Conservation (phyloP, 1,284 basidiomycete species). For the Heterobasidion occidentale region DNA sequence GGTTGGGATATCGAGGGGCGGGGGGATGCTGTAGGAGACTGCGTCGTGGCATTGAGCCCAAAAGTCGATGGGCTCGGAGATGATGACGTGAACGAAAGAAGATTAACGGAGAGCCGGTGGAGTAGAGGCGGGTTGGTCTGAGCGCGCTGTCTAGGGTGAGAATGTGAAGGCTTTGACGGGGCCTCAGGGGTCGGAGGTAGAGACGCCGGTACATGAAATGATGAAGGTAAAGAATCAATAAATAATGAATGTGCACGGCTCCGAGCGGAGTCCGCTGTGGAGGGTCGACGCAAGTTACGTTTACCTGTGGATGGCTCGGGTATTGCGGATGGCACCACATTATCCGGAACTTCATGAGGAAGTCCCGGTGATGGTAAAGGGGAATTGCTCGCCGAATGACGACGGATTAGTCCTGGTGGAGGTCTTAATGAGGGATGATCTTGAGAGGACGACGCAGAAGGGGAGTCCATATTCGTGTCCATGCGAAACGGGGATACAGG, state of each 20-base stretch:
- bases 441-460: slow-evolving; percentile 16
- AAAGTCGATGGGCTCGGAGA: slow-evolving; percentile 19
- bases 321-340: not conserved
- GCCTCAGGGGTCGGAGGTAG: slow-evolving; percentile 5
- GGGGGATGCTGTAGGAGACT: slow-evolving; percentile 32
- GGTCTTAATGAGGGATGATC: slow-evolving; percentile 18
- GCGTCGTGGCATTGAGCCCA: slow-evolving; percentile 23
- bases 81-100: slow-evolving; percentile 40
- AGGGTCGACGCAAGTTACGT: slow-evolving; percentile 15
- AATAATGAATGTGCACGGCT: slow-evolving; percentile 11
- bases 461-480: slow-evolving; percentile 18
- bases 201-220: slow-evolving; percentile 8
- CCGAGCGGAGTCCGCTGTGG: slow-evolving; percentile 21
- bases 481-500: slow-evolving; percentile 46
- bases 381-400: slow-evolving; percentile 38
- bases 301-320: slow-evolving; percentile 2
- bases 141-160: slow-evolving; percentile 38
- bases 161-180: slow-evolving; percentile 11
- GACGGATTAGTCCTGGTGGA: slow-evolving; percentile 36
- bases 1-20: slow-evolving; percentile 38
- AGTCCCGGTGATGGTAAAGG: slow-evolving; percentile 14
- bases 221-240: slow-evolving; percentile 2
- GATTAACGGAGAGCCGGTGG: slow-evolving; percentile 61
- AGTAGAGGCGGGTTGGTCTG: slow-evolving; percentile 66
- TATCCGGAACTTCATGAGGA: not conserved